Conservation (phyloP, 352 stramenopile species). For the Globisporangium canariense region DNA sequence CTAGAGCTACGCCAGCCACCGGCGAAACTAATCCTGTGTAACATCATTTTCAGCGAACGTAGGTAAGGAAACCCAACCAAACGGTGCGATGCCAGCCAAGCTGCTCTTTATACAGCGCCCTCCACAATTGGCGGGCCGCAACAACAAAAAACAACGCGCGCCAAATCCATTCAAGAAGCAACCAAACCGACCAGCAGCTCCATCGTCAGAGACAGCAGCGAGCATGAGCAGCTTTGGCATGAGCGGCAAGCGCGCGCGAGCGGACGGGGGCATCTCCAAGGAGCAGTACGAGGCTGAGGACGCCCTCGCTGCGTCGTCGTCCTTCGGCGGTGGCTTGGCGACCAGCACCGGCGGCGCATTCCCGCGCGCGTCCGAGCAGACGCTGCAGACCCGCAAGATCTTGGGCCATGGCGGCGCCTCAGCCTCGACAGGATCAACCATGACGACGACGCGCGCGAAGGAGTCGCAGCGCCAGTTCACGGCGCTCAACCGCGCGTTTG, state of each 20-base stretch:
- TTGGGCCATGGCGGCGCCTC: neutral
- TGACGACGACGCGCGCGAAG: slow-evolving; percentile 26
- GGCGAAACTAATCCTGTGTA: too few species aligned
- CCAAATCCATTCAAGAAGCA: neutral
- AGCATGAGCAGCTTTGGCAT: neutral
- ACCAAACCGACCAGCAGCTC: neutral
- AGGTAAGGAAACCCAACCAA: neutral
- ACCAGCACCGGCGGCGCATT: slow-evolving; percentile 17
- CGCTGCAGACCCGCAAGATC: slow-evolving; percentile 53
- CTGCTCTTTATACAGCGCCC: neutral
- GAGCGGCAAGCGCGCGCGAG: slow-evolving; percentile 52
- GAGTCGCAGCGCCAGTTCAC: slow-evolving; percentile 52
- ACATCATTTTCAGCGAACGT: too few species aligned
- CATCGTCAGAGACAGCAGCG: neutral
- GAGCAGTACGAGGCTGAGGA: slow-evolving; percentile 63
- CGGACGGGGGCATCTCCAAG: slow-evolving; percentile 70
- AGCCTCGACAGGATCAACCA: neutral
- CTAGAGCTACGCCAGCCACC: too few species aligned
- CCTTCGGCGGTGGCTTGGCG: neutral
- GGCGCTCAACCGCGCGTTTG: slow-evolving; percentile 73
- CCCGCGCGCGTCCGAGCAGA: slow-evolving; percentile 37
- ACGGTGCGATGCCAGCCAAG: neutral
- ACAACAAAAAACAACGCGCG: neutral
- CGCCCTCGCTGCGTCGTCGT: neutral
- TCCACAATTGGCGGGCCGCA: neutral